phyloP scores from a whole-genome alignment of 2,329 filamentous ascomycete genomes.

The Hypoxylon sp. region DNA sequence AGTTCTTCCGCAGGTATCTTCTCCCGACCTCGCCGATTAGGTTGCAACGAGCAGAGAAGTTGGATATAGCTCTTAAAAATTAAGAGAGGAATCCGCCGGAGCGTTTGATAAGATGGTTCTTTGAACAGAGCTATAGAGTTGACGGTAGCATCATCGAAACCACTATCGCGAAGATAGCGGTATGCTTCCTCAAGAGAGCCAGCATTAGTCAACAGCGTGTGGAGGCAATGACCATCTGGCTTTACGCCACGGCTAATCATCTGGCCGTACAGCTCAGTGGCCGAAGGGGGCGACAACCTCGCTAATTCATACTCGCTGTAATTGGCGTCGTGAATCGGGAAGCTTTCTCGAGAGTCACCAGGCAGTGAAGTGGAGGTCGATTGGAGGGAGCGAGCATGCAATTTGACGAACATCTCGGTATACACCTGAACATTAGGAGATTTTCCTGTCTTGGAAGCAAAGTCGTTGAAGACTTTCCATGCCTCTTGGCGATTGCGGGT shows the following conservation, averaged over 20 bases:
- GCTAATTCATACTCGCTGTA: conserved; percentile 76
- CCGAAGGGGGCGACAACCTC: conserved; percentile 71
- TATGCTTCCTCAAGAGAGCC: conserved; percentile 62
- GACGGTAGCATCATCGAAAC: conserved; percentile 47
- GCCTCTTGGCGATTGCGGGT: conserved; percentile 74
- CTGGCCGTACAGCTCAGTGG: conserved; percentile 70
- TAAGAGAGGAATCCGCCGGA: conserved; percentile 53
- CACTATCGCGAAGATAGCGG: conserved; percentile 65
- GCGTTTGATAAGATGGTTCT: conserved; percentile 42
- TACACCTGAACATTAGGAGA: conserved; percentile 66
- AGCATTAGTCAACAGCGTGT: conserved; percentile 69
- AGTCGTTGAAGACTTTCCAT: conserved; percentile 60
- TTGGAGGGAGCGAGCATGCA: conserved; percentile 58
- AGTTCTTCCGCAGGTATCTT: conserved; percentile 46
- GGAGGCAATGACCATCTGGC: conserved; percentile 66
- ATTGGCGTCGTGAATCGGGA: conserved; percentile 69
- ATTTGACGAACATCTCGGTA: conserved; percentile 72
- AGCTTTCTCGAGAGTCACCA: conserved; percentile 72
- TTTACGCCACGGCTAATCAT: conserved; percentile 68
- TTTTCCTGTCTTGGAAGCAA: conserved; percentile 36
- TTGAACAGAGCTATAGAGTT: conserved; percentile 41
- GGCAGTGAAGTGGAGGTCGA: conserved; percentile 60
- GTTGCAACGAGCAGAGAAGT: conserved; percentile 63
- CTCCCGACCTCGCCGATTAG: conserved; percentile 45
- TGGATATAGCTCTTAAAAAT: conserved; percentile 67